Conservation (phyloP, 163 green algal species). For the Volvox carteri region DNA sequence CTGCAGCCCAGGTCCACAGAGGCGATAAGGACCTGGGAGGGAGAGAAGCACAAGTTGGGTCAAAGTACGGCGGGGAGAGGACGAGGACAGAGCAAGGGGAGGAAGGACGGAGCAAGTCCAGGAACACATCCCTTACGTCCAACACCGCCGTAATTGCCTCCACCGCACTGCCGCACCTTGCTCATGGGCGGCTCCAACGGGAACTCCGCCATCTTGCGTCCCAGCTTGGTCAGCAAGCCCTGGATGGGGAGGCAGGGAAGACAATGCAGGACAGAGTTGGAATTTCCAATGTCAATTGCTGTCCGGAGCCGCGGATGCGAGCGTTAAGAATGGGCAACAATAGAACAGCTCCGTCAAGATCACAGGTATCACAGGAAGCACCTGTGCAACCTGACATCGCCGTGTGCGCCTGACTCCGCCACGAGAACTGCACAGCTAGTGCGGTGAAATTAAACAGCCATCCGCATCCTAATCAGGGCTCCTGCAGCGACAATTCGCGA, state of each 20-base stretch:
- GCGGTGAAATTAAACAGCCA: too few relatives aligned
- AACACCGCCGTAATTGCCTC: neutral
- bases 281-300: too few relatives aligned
- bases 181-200: slow-evolving; percentile 96
- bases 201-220: slow-evolving; percentile 99
- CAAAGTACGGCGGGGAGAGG: neutral
- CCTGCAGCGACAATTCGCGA: too few relatives aligned
- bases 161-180: slow-evolving; percentile 79
- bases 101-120: neutral
- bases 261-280: too few relatives aligned
- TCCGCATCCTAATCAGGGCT: too few relatives aligned
- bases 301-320: too few relatives aligned
- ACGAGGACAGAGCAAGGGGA: neutral
- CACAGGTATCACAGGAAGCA: too few relatives aligned
- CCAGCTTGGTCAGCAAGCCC: slow-evolving; percentile 96
- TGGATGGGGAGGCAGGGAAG: neutral
- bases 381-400: too few relatives aligned
- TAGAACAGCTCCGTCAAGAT: too few relatives aligned
- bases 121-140: neutral
- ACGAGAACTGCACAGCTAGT: too few relatives aligned
- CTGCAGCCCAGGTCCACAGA: slow-evolving; percentile 96
- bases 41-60: neutral
- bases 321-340: too few relatives aligned
- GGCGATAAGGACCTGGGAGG: slow-evolving; percentile 93
- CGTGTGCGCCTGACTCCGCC: too few relatives aligned